phyloP scores from a whole-genome alignment of 73 alveolate species.

The Paramecium pentaurelia region DNA sequence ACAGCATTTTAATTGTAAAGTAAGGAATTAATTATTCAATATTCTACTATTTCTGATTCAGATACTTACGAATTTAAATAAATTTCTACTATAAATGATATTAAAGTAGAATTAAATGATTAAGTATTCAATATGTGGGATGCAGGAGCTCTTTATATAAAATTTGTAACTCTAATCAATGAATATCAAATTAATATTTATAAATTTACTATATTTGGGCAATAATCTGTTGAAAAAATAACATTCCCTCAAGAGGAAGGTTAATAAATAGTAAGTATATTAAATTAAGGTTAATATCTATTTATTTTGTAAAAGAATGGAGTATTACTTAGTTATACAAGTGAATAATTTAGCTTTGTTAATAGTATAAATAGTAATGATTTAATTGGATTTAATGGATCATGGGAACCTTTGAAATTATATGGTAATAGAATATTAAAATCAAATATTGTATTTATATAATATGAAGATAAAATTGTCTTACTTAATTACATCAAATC shows the following conservation, averaged over 20 bases:
- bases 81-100: not conserved
- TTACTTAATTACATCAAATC: not conserved
- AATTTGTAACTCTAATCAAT: not conserved
- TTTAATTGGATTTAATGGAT: not conserved
- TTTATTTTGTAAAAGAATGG: not conserved
- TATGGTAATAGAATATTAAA: not conserved
- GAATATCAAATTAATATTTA: not conserved
- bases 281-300: not conserved
- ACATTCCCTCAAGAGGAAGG: not conserved
- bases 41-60: not conserved
- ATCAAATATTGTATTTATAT: not conserved
- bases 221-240: not conserved
- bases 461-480: not conserved
- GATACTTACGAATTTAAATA: not conserved
- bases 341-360: not conserved
- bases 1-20: not conserved
- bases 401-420: not conserved
- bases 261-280: not conserved
- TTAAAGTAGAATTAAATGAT: not conserved
- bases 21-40: not conserved
- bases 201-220: not conserved
- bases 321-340: not conserved
- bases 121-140: not conserved
- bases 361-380: not conserved
- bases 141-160: too few relatives aligned